phyloP scores from a whole-genome alignment of 208 protist species.

The Crithidia bombi region DNA sequence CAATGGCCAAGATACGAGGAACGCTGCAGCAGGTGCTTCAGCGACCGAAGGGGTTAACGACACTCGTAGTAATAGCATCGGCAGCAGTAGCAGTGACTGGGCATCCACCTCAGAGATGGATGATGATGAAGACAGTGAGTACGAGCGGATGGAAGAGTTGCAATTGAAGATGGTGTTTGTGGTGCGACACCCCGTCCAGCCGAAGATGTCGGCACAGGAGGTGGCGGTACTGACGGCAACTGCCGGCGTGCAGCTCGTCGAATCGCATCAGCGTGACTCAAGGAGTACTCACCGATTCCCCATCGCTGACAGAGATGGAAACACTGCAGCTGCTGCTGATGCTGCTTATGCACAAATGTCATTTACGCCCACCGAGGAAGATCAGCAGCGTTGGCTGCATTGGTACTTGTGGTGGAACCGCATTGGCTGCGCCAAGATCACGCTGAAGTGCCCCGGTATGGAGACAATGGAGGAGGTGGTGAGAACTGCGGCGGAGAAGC shows the following conservation, averaged over 20 bases:
- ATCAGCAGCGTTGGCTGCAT: constrained; percentile 41
- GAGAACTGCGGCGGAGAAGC: constrained; percentile 20
- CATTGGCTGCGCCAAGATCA: constrained; percentile 73
- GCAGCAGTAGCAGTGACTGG: constrained; percentile 22
- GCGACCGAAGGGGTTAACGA: neutral
- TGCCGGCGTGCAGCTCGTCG: constrained; percentile 52
- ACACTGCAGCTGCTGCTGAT: too few species aligned
- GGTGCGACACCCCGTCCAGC: constrained; percentile 45
- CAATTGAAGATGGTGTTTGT: constrained; percentile 81
- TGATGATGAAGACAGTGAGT: constrained; percentile 55
- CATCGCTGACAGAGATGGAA: neutral
- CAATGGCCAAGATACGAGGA: neutral
- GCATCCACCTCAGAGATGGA: constrained; percentile 16
- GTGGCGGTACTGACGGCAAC: constrained; percentile 44
- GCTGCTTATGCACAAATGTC: neutral
- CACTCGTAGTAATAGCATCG: neutral
- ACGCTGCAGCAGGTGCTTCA: neutral
- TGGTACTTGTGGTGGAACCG: constrained; percentile 79
- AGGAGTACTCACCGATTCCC: neutral
- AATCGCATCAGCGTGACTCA: constrained; percentile 15
- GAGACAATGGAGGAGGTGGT: constrained; percentile 34
- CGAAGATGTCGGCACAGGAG: constrained; percentile 49
- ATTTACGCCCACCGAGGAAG: neutral
- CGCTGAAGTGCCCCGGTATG: constrained; percentile 50
- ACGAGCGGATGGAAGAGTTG: constrained; percentile 53